Percentiles rank a stretch among this genome's conserved stretches.
Evolutionary conservation across 768 basidiomycete species (phyloP).

Genomic region (Coprinopsis sp.): DNA sequence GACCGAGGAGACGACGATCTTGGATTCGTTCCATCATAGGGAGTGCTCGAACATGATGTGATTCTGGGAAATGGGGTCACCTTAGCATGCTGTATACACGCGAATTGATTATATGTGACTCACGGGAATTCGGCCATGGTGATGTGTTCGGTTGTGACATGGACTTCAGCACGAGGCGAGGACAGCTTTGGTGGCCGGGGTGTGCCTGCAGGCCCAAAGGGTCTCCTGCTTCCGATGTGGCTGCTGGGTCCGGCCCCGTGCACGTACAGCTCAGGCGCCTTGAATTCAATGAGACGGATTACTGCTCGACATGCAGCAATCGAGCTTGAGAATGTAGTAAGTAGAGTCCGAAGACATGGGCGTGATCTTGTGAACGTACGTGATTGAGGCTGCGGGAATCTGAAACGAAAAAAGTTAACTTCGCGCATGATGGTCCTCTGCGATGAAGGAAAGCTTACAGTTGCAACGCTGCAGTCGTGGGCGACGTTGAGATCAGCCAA

Average conservation of each 20-base stretch:
- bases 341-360: slow-evolving; percentile 1
- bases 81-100: not conserved
- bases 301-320: slow-evolving; percentile 68
- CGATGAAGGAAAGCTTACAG: slow-evolving; percentile 30
- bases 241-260: slow-evolving; percentile 39
- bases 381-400: slow-evolving; percentile 65
- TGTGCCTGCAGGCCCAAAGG: slow-evolving; percentile 14
- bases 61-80: not conserved
- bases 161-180: slow-evolving; percentile 42
- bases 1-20: slow-evolving; percentile 11
- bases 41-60: slow-evolving; percentile 19
- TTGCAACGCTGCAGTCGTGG: slow-evolving; percentile 42
- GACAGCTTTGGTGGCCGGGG: slow-evolving; percentile 27
- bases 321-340: slow-evolving; percentile 28
- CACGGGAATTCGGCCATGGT: slow-evolving; percentile 55
- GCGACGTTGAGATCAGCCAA: too few relatives aligned
- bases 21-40: slow-evolving; percentile 14
- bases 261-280: slow-evolving; percentile 38
- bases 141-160: slow-evolving; percentile 57
- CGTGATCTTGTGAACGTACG: slow-evolving; percentile 33
- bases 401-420: slow-evolving; percentile 9
- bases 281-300: slow-evolving; percentile 59
- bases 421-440: slow-evolving; percentile 10
- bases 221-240: slow-evolving; percentile 29
- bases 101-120: slow-evolving; percentile 13